Evolutionary conservation across 306 rosid species (phyloP).

Genomic region (Pyrus betulifolia): DNA sequence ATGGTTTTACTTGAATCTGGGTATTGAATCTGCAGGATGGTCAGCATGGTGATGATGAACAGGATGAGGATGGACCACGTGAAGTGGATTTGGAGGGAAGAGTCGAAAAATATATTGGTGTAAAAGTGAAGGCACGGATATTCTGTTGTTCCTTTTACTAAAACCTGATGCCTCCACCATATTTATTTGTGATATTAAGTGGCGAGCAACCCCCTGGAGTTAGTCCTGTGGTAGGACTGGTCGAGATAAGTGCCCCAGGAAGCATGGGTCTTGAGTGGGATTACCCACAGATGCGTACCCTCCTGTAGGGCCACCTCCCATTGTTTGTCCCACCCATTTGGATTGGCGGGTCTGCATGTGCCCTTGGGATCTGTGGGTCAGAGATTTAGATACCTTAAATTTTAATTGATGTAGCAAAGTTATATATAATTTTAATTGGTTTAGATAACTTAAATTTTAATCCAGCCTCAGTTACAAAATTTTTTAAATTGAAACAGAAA

Average conservation of each 20-base stretch:
- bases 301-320: neutral
- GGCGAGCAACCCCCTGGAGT: neutral
- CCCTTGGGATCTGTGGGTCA: neutral
- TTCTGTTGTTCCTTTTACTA: neutral
- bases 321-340: neutral
- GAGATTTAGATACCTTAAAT: neutral
- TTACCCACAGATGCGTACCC: neutral
- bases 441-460: neutral
- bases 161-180: neutral
- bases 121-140: slow-evolving; percentile 84
- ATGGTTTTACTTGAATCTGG: slow-evolving; percentile 8
- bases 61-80: slow-evolving; percentile 72
- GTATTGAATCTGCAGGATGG: slow-evolving; percentile 61
- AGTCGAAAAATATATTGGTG: slow-evolving; percentile 94
- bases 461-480: neutral
- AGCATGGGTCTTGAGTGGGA: neutral
- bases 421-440: neutral
- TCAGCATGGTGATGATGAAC: slow-evolving; percentile 74
- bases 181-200: neutral
- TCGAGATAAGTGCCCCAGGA: neutral
- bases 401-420: neutral
- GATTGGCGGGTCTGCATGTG: neutral
- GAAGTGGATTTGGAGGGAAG: slow-evolving; percentile 85
- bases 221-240: neutral
- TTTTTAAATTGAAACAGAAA: neutral